Evolutionary conservation across 768 basidiomycete species (phyloP).

Genomic region (Serendipita sp.): DNA sequence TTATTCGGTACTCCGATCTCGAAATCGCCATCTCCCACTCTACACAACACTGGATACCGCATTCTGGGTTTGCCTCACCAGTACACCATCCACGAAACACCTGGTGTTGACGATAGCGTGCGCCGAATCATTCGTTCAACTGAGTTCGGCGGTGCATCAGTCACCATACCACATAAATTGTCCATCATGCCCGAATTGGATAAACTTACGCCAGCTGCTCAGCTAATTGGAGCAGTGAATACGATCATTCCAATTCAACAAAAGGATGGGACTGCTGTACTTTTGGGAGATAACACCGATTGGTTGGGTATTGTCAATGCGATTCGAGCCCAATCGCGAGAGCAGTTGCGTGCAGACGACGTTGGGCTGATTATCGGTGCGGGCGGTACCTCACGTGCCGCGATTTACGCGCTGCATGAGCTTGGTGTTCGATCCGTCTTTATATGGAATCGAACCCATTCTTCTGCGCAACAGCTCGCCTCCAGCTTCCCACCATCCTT

Average conservation of each 20-base stretch:
- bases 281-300: conserved; percentile 91
- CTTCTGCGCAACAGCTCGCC: conserved; percentile 57
- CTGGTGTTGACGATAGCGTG: conserved; percentile 47
- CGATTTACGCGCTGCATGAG: conserved; percentile 71
- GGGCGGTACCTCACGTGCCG: conserved; percentile 88
- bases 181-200: conserved; percentile 78
- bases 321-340: conserved; percentile 30
- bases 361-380: conserved; percentile 82
- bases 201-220: conserved; percentile 60
- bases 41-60: conserved; percentile 83
- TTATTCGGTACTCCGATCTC: conserved; percentile 82
- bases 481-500: conserved; percentile 47
- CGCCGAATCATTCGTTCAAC: conserved; percentile 42
- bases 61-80: conserved; percentile 68
- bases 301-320: conserved; percentile 73
- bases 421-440: conserved; percentile 60
- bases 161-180: conserved; percentile 92
- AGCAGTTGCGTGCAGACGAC: conserved; percentile 22
- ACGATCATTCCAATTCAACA: conserved; percentile 53
- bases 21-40: conserved; percentile 78
- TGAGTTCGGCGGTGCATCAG: conserved; percentile 87
- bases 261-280: conserved; percentile 28
- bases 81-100: conserved; percentile 68
- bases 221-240: conserved; percentile 87
- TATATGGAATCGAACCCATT: conserved; percentile 70